These are phyloP conservation scores for Acer saccharum DNA, from an alignment of 345 rosid genomes.

Conservation along the genomic window DNA sequence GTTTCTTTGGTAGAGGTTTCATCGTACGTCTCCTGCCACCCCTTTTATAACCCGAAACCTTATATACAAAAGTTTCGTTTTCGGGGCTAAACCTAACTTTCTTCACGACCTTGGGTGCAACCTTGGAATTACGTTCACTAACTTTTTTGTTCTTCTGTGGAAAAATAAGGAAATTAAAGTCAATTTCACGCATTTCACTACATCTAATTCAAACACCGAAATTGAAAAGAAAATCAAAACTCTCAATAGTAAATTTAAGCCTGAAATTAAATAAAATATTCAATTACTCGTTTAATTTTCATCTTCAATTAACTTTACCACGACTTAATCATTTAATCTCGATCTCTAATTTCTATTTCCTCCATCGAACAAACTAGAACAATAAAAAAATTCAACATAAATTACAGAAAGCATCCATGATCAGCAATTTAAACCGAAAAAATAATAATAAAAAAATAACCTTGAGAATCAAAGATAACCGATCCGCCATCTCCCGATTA, in stretches of 20 bases:
- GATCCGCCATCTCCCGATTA: constrained; percentile 55
- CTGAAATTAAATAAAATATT: not conserved
- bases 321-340: not conserved
- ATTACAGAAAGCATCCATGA: not conserved
- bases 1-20: not conserved
- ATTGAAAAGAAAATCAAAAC: not conserved
- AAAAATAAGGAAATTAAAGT: not conserved
- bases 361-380: not conserved
- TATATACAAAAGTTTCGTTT: constrained; percentile 42
- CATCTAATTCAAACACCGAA: not conserved
- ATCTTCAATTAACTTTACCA: no score
- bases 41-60: constrained; percentile 35
- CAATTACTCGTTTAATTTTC: not conserved
- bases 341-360: not conserved
- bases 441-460: constrained; percentile 15
- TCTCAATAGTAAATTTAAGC: not conserved
- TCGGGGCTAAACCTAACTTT: constrained; percentile 68
- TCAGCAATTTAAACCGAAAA: not conserved
- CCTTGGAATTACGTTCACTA: constrained; percentile 10
- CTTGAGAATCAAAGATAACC: constrained; percentile 39
- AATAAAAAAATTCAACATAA: no score
- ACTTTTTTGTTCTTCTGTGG: constrained; percentile 26
- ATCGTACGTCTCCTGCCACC: constrained; percentile 10
- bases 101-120: constrained; percentile 32
- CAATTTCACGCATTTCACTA: not conserved